Base-by-base conservation (phyloP, 2,329 filamentous ascomycete species). In the Alternaria ventricosa region DNA sequence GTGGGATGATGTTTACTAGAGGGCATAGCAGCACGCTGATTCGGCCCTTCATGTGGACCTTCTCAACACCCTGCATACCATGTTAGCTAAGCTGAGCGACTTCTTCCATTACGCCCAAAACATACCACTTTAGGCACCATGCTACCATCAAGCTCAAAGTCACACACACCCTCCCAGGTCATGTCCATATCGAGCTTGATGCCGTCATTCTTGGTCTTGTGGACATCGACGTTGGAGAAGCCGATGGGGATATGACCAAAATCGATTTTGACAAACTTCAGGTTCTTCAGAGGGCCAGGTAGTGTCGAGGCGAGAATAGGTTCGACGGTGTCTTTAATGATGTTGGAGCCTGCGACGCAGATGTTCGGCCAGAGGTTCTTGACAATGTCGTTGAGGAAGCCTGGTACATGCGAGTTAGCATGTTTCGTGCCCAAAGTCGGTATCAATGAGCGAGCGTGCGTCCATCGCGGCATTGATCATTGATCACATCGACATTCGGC, bases 141-240 rank as follows among this genome's bases (percentile, higher is more conserved):
- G 79, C 76, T 80, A 0, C 78, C 83, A 43, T 84, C 80, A 15
- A 85, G 71, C 63, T 85, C 82, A 57, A 85, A 83, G 54, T 85
- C 83, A 49, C 81, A 81, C 23, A 80, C 69, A 11, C 83, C 81
- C 30, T 84, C 80, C 84, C 84, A 85, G 15, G 73, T 71, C 3
- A 85, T 70, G 60, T 85, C 78, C 78, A 85, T 80, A 49, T 85
- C 84, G 4, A 85, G 77, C 73, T 84, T 84, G 71, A 85, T 84
- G 13, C 82, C 83, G 2, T 76, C 77, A 8, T 72, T 78, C 5
- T 80, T 76, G 5, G 80, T 81, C 76, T 83, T 84, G 71, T 82
- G 80, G 3, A 84, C 82, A 45, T 83, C 80, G 4, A 85, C 82
- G 18, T 80, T 77, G 4, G 78, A 79, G 8, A 85, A 67, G 18